Evolutionary conservation across 768 basidiomycete genomes (phyloP).

Genomic region (Podaxis carcinomalis): DNA sequence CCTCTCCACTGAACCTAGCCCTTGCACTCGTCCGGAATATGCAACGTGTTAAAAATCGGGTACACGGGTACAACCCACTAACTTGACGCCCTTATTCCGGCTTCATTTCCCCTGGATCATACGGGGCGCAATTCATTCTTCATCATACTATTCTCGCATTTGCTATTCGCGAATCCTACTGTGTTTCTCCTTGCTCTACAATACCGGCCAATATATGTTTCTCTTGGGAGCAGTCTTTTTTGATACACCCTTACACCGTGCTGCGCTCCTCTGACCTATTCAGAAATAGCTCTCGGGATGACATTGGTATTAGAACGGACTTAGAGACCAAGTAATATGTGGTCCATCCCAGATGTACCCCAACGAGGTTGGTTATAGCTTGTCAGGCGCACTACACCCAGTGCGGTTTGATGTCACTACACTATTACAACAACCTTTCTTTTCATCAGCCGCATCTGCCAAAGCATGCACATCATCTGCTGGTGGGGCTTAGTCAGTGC

Average conservation of each 20-base stretch:
- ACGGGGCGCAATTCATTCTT: constrained; percentile 8
- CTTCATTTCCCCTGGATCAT: constrained; percentile 19
- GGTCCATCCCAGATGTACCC: constrained; percentile 5
- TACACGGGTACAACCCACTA: constrained; percentile 2
- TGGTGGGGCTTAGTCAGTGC: not conserved
- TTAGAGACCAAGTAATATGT: not conserved
- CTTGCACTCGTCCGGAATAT: constrained; percentile 14
- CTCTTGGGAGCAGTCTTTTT: constrained; percentile 13
- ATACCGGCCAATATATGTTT: constrained; percentile 17
- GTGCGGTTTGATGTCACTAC: constrained; percentile 17
- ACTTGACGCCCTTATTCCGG: constrained; percentile 13
- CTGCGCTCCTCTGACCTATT: not conserved
- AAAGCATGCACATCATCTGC: constrained; percentile 13
- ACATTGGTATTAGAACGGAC: constrained; percentile 11
- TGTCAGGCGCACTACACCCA: constrained; percentile 14
- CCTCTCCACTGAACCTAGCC: constrained; percentile 12
- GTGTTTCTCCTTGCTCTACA: constrained; percentile 15
- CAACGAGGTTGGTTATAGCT: constrained; percentile 1
- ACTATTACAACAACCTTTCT: constrained; percentile 11
- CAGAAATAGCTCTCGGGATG: constrained; percentile 14
- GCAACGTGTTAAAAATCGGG: not conserved
- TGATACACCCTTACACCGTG: not conserved
- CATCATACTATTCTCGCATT: not conserved
- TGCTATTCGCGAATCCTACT: not conserved
- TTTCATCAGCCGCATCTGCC: constrained; percentile 13